A percentile compares a stretch with the other conserved stretches of the same genome.
These are phyloP conservation scores for Jimgerdemannia lactiflua DNA, from an alignment of 192 early-diverging fungal species.

Conservation along the genomic window DNA sequence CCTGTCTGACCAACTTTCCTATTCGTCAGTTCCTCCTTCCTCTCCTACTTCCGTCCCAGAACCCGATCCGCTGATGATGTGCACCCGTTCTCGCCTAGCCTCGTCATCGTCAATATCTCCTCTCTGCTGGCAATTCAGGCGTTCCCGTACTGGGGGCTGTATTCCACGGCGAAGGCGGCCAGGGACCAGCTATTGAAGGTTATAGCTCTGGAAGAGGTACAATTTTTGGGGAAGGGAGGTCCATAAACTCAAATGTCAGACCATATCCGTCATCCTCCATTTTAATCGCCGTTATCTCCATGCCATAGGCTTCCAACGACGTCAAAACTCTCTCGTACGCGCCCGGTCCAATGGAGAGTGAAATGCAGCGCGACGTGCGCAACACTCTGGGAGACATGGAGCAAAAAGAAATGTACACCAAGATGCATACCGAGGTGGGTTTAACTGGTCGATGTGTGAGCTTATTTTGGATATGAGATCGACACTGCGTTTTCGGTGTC, in stretches of 20 bases:
- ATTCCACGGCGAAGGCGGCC: slow-evolving; percentile 79
- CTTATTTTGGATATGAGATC: slow-evolving; percentile 3
- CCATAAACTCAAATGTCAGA: background rate
- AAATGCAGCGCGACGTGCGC: slow-evolving; percentile 78
- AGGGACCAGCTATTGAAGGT: slow-evolving; percentile 72
- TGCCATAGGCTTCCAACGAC: slow-evolving; percentile 25
- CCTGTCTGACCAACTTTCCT: background rate
- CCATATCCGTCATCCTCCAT: background rate
- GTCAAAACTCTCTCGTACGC: slow-evolving; percentile 80
- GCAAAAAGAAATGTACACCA: slow-evolving; percentile 56
- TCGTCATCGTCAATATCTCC: slow-evolving; percentile 73
- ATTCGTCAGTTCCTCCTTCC: slow-evolving; percentile 31
- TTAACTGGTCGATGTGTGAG: background rate
- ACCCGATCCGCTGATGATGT: background rate
- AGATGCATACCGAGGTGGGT: slow-evolving; percentile 58
- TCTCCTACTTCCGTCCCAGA: slow-evolving; percentile 26
- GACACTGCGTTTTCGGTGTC: background rate
- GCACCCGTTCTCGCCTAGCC: slow-evolving; percentile 7
- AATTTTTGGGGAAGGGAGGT: background rate
- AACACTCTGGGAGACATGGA: slow-evolving; percentile 61
- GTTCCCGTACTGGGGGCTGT: slow-evolving; percentile 78
- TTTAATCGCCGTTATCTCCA: slow-evolving; percentile 9
- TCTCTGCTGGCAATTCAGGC: slow-evolving; percentile 73
- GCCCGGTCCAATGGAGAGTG: slow-evolving; percentile 83
- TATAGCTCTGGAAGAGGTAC: slow-evolving; percentile 64